Conservation (phyloP, 768 basidiomycete species). For the Boletus pseudopeckii region DNA sequence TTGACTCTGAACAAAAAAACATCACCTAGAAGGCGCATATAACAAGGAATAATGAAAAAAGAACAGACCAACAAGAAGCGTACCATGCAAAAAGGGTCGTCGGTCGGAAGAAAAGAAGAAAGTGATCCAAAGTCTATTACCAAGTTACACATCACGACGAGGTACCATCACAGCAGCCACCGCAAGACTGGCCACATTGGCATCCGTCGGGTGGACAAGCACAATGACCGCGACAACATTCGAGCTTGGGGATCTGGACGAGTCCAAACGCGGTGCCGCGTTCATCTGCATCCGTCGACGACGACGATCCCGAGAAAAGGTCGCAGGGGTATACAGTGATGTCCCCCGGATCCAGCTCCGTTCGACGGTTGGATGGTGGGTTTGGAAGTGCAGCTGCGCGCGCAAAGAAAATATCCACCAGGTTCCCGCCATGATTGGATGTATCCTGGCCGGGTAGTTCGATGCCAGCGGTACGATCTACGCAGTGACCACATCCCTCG, state of each 20-base stretch:
- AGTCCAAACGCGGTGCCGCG: slow-evolving; percentile 44
- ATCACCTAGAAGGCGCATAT: not conserved
- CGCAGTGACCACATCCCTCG: slow-evolving; percentile 58
- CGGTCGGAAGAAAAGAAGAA: not conserved
- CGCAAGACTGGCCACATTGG: slow-evolving; percentile 54
- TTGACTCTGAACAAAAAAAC: not conserved
- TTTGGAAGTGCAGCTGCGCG: slow-evolving; percentile 67
- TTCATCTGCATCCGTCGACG: slow-evolving; percentile 35
- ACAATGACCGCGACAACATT: slow-evolving; percentile 64
- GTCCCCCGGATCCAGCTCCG: slow-evolving; percentile 49
- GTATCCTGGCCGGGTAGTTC: slow-evolving; percentile 37
- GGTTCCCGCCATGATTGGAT: slow-evolving; percentile 23
- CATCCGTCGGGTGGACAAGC: slow-evolving; percentile 54
- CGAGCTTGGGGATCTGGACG: slow-evolving; percentile 59
- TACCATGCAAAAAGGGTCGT: not conserved
- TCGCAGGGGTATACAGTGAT: slow-evolving; percentile 42
- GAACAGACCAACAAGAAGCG: not conserved
- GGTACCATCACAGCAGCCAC: slow-evolving; percentile 43
- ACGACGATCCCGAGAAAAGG: slow-evolving; percentile 34
- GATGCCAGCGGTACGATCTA: slow-evolving; percentile 49
- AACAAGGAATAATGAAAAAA: not conserved
- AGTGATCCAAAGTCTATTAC: not conserved
- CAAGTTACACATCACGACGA: not conserved
- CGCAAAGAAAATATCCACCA: slow-evolving; percentile 64
- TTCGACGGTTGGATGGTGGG: slow-evolving; percentile 44